Conservation (phyloP, 352 stramenopile species). For the Phytophthora kernoviae region DNA sequence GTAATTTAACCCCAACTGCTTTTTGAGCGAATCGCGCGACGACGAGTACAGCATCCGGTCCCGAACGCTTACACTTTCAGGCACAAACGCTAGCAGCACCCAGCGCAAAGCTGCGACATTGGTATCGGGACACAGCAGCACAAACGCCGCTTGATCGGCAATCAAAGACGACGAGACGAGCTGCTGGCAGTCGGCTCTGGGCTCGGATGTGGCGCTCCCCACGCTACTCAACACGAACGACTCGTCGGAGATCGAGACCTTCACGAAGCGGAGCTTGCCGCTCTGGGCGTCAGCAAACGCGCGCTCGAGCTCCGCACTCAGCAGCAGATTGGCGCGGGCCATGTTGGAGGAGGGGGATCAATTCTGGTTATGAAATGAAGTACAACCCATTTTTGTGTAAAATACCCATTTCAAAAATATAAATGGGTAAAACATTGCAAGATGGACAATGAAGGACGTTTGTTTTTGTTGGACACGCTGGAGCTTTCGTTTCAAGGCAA, state of each 20-base stretch:
- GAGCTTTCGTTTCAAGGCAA: slow-evolving; percentile 3
- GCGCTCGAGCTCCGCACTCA: slow-evolving; percentile 67
- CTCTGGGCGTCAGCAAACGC: slow-evolving; percentile 77
- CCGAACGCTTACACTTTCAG: slow-evolving; percentile 74
- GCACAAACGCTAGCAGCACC: slow-evolving; percentile 83
- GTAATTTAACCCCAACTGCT: slow-evolving; percentile 90
- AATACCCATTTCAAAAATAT: neutral
- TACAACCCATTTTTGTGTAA: neutral
- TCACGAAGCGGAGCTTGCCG: slow-evolving; percentile 74
- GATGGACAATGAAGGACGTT: slow-evolving; percentile 1
- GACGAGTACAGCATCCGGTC: slow-evolving; percentile 94
- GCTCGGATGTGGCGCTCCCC: slow-evolving; percentile 45
- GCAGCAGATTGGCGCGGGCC: slow-evolving; percentile 64
- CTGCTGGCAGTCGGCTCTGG: slow-evolving; percentile 46
- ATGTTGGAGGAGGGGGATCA: slow-evolving; percentile 36
- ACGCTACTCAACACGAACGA: slow-evolving; percentile 59
- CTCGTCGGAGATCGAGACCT: slow-evolving; percentile 63
- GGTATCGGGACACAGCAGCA: slow-evolving; percentile 80
- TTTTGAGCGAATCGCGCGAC: slow-evolving; percentile 90
- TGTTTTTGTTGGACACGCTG: slow-evolving; percentile 10
- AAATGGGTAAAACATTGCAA: too few relatives aligned
- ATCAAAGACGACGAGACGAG: slow-evolving; percentile 32
- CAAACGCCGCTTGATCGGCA: slow-evolving; percentile 62
- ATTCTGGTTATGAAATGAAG: slow-evolving; percentile 13
- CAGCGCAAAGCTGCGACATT: slow-evolving; percentile 73